Conservation (phyloP, 1,139 yeast species). For the Spencermartinsiella ligniputridi region DNA sequence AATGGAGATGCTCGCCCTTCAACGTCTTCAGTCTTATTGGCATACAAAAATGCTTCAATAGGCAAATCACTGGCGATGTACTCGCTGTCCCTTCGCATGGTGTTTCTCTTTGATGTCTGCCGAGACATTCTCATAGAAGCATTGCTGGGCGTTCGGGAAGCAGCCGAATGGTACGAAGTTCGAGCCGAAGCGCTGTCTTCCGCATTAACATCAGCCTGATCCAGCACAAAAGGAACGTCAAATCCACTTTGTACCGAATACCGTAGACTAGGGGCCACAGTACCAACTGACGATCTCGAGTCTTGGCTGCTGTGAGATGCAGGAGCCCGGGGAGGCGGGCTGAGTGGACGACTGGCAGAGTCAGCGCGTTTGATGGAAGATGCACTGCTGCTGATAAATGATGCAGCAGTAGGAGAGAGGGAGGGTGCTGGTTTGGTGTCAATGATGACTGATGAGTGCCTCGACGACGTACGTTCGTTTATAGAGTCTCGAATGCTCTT, state of each 20-base stretch:
- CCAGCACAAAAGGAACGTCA: conserved; percentile 24
- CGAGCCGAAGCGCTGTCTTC: conserved; percentile 2
- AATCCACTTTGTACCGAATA: conserved; percentile 20
- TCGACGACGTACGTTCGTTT: neutral
- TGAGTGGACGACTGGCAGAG: neutral
- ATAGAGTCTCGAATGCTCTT: neutral
- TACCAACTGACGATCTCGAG: neutral
- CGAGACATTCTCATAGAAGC: conserved; percentile 4
- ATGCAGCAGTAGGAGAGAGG: neutral
- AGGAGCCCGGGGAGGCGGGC: neutral
- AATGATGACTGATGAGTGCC: neutral
- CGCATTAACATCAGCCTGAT: conserved; percentile 4
- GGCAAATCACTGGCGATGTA: conserved; percentile 24
- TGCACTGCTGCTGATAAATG: neutral
- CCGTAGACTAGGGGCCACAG: conserved; percentile 10
- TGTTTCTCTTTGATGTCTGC: conserved; percentile 7
- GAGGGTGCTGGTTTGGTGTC: neutral
- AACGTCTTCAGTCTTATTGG: conserved; percentile 9
- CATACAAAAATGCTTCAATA: conserved; percentile 21
- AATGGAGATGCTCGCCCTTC: conserved; percentile 21
- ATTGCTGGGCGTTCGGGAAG: conserved; percentile 9
- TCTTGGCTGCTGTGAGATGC: neutral
- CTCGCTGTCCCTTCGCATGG: conserved; percentile 11
- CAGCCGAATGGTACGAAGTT: neutral
- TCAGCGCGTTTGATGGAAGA: neutral